Base-by-base conservation (phyloP, 192 early-diverging fungal genomes). In the Backusella tarrabulga region DNA sequence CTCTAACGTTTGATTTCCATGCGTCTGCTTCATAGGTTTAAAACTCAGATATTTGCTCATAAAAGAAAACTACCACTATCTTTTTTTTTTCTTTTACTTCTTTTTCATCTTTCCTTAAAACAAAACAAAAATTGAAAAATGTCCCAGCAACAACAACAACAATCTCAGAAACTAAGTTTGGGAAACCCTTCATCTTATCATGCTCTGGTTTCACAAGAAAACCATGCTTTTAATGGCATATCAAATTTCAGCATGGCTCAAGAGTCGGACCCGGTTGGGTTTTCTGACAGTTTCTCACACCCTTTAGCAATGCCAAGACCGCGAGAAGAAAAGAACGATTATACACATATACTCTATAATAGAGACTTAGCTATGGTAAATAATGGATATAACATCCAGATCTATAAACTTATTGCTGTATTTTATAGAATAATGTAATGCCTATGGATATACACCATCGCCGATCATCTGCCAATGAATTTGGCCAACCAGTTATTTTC, bases 371-470 rank as follows among this genome's bases (percentile, higher is more conserved):
- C 21, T 63, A 29, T 63, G 23, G 56, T 63, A 63, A 63, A 1
- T 12, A 63, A 29, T 29, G 23, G 29, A 63, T 12, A 29, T 63
- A 11, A 63, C 26, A 2, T 63, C 4, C 6, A 56, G 9, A 56
- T 11, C 8, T 7, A 63, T 12, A 29, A 12, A 14, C 2, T 32
- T 29, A 63, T 26, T 29, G 0, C 26, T n/a, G 8, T 63, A 63
- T 63, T 29, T 11, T 56, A 8, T 63, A 63, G 56, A 63, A 29
- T 12, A 63, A 23, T 63, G 21, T 15, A 26, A 34, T 72, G 26
- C 40, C 41, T 34, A 23, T 72, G 42, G 71, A 72, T 44, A 72
- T 72, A 50, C 46, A 50, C 15, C 71, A 72, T 15, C 41, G 71
- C 5, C 41, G 71, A 1, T 72, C 71, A 23, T 72, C 71, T 72